Percentiles rank a stretch among this genome's conserved stretches.
These are phyloP conservation scores for Pisolithus orientalis DNA, from an alignment of 768 basidiomycete genomes.

Conservation along the genomic window DNA sequence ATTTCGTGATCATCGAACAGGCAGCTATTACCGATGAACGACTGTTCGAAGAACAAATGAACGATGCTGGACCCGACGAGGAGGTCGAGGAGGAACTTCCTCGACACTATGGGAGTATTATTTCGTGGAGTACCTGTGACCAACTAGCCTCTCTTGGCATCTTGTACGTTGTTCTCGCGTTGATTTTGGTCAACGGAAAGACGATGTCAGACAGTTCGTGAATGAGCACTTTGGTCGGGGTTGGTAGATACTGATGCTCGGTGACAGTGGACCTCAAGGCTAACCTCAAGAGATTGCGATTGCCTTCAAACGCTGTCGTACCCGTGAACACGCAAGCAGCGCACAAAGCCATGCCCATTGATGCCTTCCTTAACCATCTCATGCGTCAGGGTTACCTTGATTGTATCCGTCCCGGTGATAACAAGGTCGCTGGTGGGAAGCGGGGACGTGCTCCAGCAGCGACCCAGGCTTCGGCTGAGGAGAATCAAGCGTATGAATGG, in stretches of 20 bases:
- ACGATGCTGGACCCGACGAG: constrained; percentile 37
- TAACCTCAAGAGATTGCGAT: constrained; percentile 62
- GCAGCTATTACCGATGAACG: constrained; percentile 46
- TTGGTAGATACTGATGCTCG: neutral
- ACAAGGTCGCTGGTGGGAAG: constrained; percentile 40
- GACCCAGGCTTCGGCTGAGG: constrained; percentile 30
- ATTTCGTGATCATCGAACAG: constrained; percentile 53
- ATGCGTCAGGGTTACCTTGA: constrained; percentile 77
- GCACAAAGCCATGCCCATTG: constrained; percentile 48
- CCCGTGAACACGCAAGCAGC: constrained; percentile 46
- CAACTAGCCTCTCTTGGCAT: constrained; percentile 68
- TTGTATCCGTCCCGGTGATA: constrained; percentile 47
- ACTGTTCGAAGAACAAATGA: constrained; percentile 42
- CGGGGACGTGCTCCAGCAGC: constrained; percentile 46
- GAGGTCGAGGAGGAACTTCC: constrained; percentile 45
- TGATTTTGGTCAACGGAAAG: constrained; percentile 79
- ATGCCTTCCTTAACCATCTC: constrained; percentile 59
- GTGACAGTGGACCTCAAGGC: constrained; percentile 63
- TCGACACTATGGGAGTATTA: constrained; percentile 57
- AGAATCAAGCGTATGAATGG: constrained; percentile 54
- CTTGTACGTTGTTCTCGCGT: constrained; percentile 72
- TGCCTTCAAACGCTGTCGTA: constrained; percentile 44
- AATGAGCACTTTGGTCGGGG: constrained; percentile 18
- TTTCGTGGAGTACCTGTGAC: constrained; percentile 66
- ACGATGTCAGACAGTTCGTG: constrained; percentile 63